A percentile compares a stretch with the other conserved stretches of the same genome.
Conservation (phyloP, 202 grass and related monocot species). For the Saccharum hybrid region DNA sequence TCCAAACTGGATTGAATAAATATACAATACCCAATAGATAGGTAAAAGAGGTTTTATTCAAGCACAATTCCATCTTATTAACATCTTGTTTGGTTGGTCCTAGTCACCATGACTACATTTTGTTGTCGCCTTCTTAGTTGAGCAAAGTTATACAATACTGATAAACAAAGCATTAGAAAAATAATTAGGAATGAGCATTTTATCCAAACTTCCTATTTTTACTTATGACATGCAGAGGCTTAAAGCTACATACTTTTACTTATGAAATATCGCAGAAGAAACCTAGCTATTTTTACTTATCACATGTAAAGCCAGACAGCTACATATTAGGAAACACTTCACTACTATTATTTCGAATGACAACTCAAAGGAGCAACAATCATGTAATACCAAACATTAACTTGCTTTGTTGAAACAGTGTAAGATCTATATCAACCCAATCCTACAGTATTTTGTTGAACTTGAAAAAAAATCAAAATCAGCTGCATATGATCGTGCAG, state of each 20-base stretch:
- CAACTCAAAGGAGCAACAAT: neutral
- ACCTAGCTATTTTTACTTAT: neutral
- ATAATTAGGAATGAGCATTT: neutral
- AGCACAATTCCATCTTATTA: conserved; percentile 8
- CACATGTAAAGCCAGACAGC: neutral
- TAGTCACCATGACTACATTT: neutral
- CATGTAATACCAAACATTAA: conserved; percentile 2
- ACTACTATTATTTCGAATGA: neutral
- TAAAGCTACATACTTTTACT: neutral
- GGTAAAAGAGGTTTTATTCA: neutral
- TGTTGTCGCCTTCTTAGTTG: neutral
- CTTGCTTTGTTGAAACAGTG: neutral
- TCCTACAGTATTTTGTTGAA: neutral
- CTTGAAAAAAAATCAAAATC: neutral
- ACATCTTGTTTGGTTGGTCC: neutral
- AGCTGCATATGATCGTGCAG: conserved; percentile 7
- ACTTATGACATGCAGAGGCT: neutral
- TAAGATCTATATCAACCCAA: conserved; percentile 1
- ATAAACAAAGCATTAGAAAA: conserved; percentile 3
- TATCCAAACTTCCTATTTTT: neutral
- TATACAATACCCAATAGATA: neutral
- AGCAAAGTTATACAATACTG: neutral
- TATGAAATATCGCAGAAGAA: neutral
- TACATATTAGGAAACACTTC: neutral
- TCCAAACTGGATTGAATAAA: conserved; percentile 6